These are phyloP conservation scores for Didymella keratinophila DNA, from an alignment of 2,329 filamentous ascomycete species.

Conservation along the genomic window DNA sequence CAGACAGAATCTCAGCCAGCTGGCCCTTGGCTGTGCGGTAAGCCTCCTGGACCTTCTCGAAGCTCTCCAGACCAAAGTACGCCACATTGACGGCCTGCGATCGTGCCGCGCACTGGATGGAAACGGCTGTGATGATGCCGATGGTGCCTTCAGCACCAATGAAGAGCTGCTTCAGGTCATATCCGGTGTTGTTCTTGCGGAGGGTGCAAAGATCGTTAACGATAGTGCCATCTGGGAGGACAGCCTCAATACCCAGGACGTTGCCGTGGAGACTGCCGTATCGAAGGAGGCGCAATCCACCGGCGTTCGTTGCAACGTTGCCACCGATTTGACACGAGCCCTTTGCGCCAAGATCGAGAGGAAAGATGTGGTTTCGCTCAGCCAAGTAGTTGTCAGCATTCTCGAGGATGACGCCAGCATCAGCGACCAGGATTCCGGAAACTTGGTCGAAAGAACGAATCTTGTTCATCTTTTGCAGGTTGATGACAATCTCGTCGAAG, in stretches of 20 bases:
- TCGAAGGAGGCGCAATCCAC: conserved; percentile 84
- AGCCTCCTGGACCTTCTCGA: conserved; percentile 84
- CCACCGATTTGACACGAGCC: conserved; percentile 96
- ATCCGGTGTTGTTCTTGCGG: conserved; percentile 98
- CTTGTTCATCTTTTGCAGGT: conserved; percentile 86
- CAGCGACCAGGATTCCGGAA: conserved; percentile 86
- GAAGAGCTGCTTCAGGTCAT: conserved; percentile 96
- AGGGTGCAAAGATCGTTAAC: conserved; percentile 87
- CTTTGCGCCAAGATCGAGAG: conserved; percentile 96
- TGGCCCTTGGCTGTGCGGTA: conserved; percentile 90
- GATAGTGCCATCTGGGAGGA: conserved; percentile 90
- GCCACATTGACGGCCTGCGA: conserved; percentile 92
- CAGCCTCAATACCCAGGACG: conserved; percentile 90
- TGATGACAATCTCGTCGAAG: conserved; percentile 98
- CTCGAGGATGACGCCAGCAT: conserved; percentile 92
- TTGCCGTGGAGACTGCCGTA: conserved; percentile 96
- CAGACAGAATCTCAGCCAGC: conserved; percentile 92
- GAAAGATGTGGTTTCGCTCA: conserved; percentile 87
- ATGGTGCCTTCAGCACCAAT: conserved; percentile 96
- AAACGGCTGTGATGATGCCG: conserved; percentile 89
- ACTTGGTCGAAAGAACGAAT: conserved; percentile 93
- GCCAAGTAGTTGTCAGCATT: conserved; percentile 85
- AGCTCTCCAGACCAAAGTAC: conserved; percentile 89
- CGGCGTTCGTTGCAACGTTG: conserved; percentile 95
- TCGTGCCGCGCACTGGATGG: conserved; percentile 86